Base-by-base conservation (phyloP, 495 filamentous ascomycete species). In the Ramalina peruviana region DNA sequence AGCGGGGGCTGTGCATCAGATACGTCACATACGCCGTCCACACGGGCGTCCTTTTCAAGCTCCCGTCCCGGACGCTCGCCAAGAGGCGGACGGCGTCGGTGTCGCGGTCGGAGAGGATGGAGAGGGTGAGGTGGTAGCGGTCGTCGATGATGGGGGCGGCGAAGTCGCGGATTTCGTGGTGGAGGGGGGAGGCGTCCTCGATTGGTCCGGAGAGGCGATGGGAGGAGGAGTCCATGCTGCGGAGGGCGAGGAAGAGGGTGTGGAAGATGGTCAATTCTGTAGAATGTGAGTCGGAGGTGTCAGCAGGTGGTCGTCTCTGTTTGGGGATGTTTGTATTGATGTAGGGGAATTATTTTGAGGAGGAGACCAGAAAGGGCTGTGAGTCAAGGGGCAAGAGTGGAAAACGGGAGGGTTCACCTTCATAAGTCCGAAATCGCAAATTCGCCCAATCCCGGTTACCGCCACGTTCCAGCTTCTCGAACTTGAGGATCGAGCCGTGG, bases 11-110 rank as follows among this genome's bases (percentile, higher is more conserved):
- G 20, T 65, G 66, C 15, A 78, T 70, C 43, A 76, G 68, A 15
- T 76, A 68, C 0, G 82, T 85, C 27, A 86, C 77, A 55, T 86
- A 88, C 1, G 83, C 82, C 4, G 81, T 86, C 84, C 84, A 88
- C 19, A 86, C 75, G 0, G 84, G 84, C 2, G 67, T 63, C 19
- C 70, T 74, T 15, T 27, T 11, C 42, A 26, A 13, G 48, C 36
- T 11, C 19, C 16, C 20, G 19, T 45, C 12, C n/a, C 1, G 1
- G 3, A 20, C 45, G 2, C 13, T 43, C 33, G 40, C 48, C 53
- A 80, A 74, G 7, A 81, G 62, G 26, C 77, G 58, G 1, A 86
- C 65, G 15, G 79, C 76, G 3, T 74, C 70, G 6, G 78, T 80
- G 16, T 72, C 65, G 2, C 58, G 63, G 55, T 93, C 86, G 52